These are phyloP conservation scores for Zygoascus tannicola DNA, from an alignment of 805 yeast genomes.

Conservation along the genomic window DNA sequence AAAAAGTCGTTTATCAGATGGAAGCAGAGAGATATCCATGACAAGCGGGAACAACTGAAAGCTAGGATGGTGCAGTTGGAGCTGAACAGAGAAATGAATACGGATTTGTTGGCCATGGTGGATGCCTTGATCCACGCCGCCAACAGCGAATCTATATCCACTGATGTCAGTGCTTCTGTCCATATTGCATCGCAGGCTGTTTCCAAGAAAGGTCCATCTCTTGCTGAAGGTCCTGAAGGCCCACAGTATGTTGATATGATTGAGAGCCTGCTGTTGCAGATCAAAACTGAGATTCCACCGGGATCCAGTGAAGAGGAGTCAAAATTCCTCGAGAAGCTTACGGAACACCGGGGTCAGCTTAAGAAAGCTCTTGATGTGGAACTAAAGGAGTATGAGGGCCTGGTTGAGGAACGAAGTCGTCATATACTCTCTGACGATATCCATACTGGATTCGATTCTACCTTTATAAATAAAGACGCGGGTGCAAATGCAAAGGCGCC, in stretches of 20 bases:
- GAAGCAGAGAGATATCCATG: slow-evolving; percentile 97
- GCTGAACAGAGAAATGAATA: slow-evolving; percentile 74
- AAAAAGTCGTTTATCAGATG: slow-evolving; percentile 84
- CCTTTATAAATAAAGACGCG: slow-evolving; percentile 54
- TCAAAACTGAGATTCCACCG: slow-evolving; percentile 40
- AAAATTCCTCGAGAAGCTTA: slow-evolving; percentile 30
- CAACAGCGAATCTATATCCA: slow-evolving; percentile 18
- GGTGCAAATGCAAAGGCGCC: slow-evolving; percentile 11
- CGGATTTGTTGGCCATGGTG: slow-evolving; percentile 61
- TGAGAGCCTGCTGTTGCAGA: slow-evolving; percentile 75
- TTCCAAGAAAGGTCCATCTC: slow-evolving; percentile 20
- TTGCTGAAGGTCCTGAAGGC: slow-evolving; percentile 17
- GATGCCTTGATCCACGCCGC: slow-evolving; percentile 46
- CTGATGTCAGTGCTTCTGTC: slow-evolving; percentile 20
- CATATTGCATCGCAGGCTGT: slow-evolving; percentile 18
- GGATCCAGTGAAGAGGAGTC: slow-evolving; percentile 26
- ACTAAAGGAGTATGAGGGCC: slow-evolving; percentile 51
- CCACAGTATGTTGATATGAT: slow-evolving; percentile 83
- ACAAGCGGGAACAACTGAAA: slow-evolving; percentile 73
- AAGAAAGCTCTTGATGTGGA: slow-evolving; percentile 57
- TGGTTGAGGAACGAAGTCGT: slow-evolving; percentile 58
- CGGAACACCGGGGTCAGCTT: slow-evolving; percentile 62
- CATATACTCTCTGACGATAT: slow-evolving; percentile 87
- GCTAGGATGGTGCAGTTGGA: slow-evolving; percentile 67
- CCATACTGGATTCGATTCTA: slow-evolving; percentile 84